phyloP scores from a whole-genome alignment of 306 rosid species.

The Vigna radiata region DNA sequence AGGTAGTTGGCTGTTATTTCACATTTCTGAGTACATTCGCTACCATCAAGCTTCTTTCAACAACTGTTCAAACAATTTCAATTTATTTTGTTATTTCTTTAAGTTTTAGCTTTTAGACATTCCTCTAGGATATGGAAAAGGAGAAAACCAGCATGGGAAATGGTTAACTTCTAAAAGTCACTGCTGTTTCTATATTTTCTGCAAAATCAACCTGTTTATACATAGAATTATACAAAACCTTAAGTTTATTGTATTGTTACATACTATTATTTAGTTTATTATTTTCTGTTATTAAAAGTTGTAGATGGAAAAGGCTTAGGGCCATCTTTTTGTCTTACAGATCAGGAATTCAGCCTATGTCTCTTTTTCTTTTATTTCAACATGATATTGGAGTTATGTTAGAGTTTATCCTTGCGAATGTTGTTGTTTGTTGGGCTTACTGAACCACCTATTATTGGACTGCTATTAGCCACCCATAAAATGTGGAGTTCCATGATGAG shows the following conservation, averaged over 20 bases:
- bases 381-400: too few relatives aligned
- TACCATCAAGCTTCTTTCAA: constrained; percentile 28
- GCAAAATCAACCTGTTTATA: constrained; percentile 5
- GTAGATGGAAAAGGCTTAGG: too few relatives aligned
- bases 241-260: not conserved
- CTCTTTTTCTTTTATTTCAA: too few relatives aligned
- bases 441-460: too few relatives aligned
- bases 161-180: constrained; percentile 14
- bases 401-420: too few relatives aligned
- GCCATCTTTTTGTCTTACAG: too few relatives aligned
- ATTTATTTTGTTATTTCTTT: constrained; percentile 11
- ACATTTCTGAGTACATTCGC: constrained; percentile 17
- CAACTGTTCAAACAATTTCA: constrained; percentile 1
- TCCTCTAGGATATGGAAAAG: constrained; percentile 29
- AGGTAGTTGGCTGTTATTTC: constrained; percentile 57
- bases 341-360: too few relatives aligned
- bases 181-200: constrained; percentile 21
- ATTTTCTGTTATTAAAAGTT: too few relatives aligned
- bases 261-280: not conserved
- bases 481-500: too few relatives aligned
- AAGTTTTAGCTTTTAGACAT: constrained; percentile 31
- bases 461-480: too few relatives aligned
- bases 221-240: not conserved
- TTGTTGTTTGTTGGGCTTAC: too few relatives aligned
- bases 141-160: constrained; percentile 24